These are phyloP conservation scores for Symmetrospora coprosmae DNA, from an alignment of 768 basidiomycete species.

Conservation along the genomic window DNA sequence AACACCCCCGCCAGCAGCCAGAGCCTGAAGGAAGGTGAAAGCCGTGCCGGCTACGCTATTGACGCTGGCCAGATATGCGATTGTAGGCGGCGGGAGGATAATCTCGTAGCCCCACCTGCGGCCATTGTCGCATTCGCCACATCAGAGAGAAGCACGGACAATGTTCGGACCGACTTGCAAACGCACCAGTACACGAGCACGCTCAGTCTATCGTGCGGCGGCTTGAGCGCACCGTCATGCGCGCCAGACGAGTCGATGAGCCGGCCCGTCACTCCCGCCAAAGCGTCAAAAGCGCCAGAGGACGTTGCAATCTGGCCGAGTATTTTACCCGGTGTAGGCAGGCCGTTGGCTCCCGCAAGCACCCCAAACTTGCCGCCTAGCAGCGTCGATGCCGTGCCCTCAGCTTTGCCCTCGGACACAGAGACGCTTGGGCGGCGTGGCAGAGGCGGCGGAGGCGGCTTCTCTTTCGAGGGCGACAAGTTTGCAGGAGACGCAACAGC, in stretches of 20 bases:
- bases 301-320: slow-evolving; percentile 4
- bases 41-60: slow-evolving; percentile 51
- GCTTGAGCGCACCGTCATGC: neutral
- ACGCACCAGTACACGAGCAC: slow-evolving; percentile 26
- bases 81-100: slow-evolving; percentile 55
- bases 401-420: neutral
- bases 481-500: too few species aligned
- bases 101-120: slow-evolving; percentile 78
- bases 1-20: slow-evolving; percentile 58
- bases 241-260: slow-evolving; percentile 9
- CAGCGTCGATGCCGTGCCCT: neutral
- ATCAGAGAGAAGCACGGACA: neutral
- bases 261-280: slow-evolving; percentile 2
- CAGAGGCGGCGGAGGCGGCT: too few species aligned
- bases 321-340: slow-evolving; percentile 9
- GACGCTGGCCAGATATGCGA: slow-evolving; percentile 49
- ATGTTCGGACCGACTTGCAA: neutral
- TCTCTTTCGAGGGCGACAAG: too few species aligned
- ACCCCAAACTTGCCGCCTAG: neutral
- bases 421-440: too few species aligned
- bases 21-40: slow-evolving; percentile 60
- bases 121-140: neutral
- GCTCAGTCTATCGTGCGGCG: slow-evolving; percentile 24
- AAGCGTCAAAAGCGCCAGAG: slow-evolving; percentile 8
- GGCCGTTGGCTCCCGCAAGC: neutral